A percentile compares a stretch with the other conserved stretches of the same genome.
Evolutionary conservation across 2,329 filamentous ascomycete genomes (phyloP).

Genomic region (Boeremia lycopersici): DNA sequence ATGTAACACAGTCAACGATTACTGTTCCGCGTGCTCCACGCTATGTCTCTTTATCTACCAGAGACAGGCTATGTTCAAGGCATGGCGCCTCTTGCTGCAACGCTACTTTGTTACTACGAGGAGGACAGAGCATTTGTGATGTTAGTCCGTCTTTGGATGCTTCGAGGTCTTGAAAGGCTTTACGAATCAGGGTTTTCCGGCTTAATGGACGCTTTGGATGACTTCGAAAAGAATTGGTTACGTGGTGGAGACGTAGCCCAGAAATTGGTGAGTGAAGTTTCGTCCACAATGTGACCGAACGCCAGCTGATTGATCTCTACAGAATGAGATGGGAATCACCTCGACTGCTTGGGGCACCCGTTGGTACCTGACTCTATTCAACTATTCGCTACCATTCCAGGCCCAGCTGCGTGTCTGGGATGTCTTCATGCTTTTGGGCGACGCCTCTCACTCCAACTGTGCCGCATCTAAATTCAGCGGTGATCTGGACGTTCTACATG

Average conservation of each 20-base stretch:
- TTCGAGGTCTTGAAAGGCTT: conserved; percentile 82
- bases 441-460: conserved; percentile 59
- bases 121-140: conserved; percentile 95
- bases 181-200: conserved; percentile 86
- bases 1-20: conserved; percentile 67
- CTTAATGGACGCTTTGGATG: conserved; percentile 81
- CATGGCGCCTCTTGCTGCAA: conserved; percentile 93
- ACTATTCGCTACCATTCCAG: conserved; percentile 91
- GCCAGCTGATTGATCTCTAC: conserved; percentile 27
- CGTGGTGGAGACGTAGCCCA: conserved; percentile 75
- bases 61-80: conserved; percentile 96
- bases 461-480: conserved; percentile 53
- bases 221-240: conserved; percentile 87
- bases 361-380: conserved; percentile 98
- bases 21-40: conserved; percentile 90
- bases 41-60: conserved; percentile 87
- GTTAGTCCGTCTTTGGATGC: conserved; percentile 91
- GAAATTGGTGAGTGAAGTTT: conserved; percentile 69
- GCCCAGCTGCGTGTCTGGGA: conserved; percentile 97
- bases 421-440: conserved; percentile 92
- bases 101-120: conserved; percentile 93
- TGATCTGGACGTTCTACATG: conserved; percentile 86
- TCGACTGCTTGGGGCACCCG: conserved; percentile 93
- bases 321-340: conserved; percentile 79
- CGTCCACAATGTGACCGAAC: neutral